Percentiles rank a stretch among this genome's conserved stretches.
These are phyloP conservation scores for Daedalea quercina DNA, from an alignment of 768 basidiomycete species.

Conservation along the genomic window DNA sequence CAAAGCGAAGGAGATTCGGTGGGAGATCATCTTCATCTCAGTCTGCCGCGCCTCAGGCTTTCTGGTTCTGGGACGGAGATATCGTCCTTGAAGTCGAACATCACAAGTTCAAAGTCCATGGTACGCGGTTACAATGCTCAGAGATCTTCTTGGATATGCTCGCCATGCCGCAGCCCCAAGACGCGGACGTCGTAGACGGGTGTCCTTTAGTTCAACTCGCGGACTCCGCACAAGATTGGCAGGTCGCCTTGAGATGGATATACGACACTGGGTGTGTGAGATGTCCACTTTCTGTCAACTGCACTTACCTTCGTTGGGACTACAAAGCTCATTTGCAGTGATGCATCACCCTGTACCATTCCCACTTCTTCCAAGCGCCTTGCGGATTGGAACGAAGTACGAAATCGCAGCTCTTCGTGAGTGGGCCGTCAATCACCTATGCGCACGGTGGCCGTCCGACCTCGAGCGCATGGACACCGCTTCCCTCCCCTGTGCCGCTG, in stretches of 20 bases:
- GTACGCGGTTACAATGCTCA: constrained; percentile 13
- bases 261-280: constrained; percentile 26
- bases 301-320: neutral
- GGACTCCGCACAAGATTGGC: constrained; percentile 26
- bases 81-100: constrained; percentile 24
- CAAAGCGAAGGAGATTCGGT: neutral
- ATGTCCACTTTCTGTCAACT: neutral
- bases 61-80: constrained; percentile 31
- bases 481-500: constrained; percentile 25
- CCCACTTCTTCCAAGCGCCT: constrained; percentile 20
- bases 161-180: constrained; percentile 25
- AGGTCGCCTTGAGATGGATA: constrained; percentile 25
- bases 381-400: constrained; percentile 32
- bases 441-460: constrained; percentile 25
- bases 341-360: constrained; percentile 16
- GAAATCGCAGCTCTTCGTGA: constrained; percentile 24
- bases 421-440: constrained; percentile 19
- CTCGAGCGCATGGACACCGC: constrained; percentile 21
- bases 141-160: constrained; percentile 31
- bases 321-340: constrained; percentile 19
- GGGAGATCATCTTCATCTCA: neutral
- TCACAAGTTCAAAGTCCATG: constrained; percentile 18
- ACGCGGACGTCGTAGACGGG: constrained; percentile 24
- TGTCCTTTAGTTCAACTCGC: constrained; percentile 25
- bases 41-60: neutral